Base-by-base conservation (phyloP, 331 rosid genomes). In the Malus hybrid region DNA sequence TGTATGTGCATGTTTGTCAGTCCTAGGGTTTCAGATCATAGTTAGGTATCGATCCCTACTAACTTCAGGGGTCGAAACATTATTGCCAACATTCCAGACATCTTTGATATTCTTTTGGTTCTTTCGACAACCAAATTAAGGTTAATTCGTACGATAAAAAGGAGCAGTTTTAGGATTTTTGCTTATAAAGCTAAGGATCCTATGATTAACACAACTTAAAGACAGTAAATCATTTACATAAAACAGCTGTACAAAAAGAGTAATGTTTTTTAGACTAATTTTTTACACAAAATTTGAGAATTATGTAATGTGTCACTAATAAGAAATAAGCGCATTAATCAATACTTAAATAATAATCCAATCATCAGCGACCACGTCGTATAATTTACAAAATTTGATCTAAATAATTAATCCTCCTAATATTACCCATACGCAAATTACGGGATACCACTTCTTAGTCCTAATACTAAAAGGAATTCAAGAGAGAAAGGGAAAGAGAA, bases 141-240 rank as follows among this genome's bases (percentile, higher is more conserved):
- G 46, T 18, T 8, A 5, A 24, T 5, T 28, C 0, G 32, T 12
- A 44, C n/a, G 18, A 59, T 33, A 54, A 5, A 19, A 54, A 18
- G 7, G 59, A 54, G 13, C 48, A 42, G 48, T 10, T 42, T 42
- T 42, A 42, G 48, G 48, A 10, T 10, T 34, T 54, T 55, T 52
- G 73, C 68, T 34, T 22, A 15, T 54, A 1, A 44, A 22, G 76
- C 93, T 74, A 82, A 6, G 86, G 87, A 88, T 86, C 78, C 90
- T 75, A 71, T 61, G 79, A 55, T 46, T 60, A 69, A 66, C 70
- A 71, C 59, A 33, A 84, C 19, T 42, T 42, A 42, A 50, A 65
- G 59, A 36, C 32, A 82, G 83, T 63, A 75, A 72, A 67, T 32
- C 44, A 62, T 65, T 48, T 77, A 61, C 10, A 69, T 14, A 57